Evolutionary conservation across 805 yeast genomes (phyloP).

Genomic region (Wickerhamiella sorbophila): DNA sequence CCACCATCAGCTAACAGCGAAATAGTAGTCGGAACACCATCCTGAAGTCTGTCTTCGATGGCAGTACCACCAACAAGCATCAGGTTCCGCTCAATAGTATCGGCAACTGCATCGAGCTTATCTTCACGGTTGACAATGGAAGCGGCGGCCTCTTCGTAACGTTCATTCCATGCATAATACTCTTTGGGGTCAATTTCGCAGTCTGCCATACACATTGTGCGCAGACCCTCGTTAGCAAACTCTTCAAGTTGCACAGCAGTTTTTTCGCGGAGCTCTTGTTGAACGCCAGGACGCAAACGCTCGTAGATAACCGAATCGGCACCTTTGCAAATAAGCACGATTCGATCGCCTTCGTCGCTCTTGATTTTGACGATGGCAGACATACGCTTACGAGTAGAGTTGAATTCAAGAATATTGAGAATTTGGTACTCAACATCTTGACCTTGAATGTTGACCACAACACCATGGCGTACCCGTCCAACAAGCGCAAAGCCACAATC

Average conservation of each 20-base stretch:
- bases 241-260: slow-evolving; percentile 62
- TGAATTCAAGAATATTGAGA: slow-evolving; percentile 50
- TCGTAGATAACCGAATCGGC: slow-evolving; percentile 68
- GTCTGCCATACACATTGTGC: slow-evolving; percentile 65
- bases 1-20: slow-evolving; percentile 59
- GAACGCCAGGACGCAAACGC: slow-evolving; percentile 28
- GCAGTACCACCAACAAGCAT: slow-evolving; percentile 66
- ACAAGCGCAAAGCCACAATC: slow-evolving; percentile 58
- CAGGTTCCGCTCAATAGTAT: slow-evolving; percentile 45
- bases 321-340: slow-evolving; percentile 51
- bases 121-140: slow-evolving; percentile 50
- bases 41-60: slow-evolving; percentile 66
- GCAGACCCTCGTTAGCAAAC: slow-evolving; percentile 65
- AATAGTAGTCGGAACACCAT: slow-evolving; percentile 68
- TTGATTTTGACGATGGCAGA: slow-evolving; percentile 42
- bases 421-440: slow-evolving; percentile 34
- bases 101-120: slow-evolving; percentile 41
- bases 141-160: slow-evolving; percentile 44
- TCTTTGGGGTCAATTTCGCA: slow-evolving; percentile 34
- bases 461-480: slow-evolving; percentile 40
- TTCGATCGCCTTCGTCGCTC: slow-evolving; percentile 21
- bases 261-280: slow-evolving; percentile 35
- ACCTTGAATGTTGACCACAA: slow-evolving; percentile 36
- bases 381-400: slow-evolving; percentile 70
- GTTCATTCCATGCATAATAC: slow-evolving; percentile 40